Evolutionary conservation across 164 flowering plant species (phyloP).

Genomic region (Platanus orientalis): DNA sequence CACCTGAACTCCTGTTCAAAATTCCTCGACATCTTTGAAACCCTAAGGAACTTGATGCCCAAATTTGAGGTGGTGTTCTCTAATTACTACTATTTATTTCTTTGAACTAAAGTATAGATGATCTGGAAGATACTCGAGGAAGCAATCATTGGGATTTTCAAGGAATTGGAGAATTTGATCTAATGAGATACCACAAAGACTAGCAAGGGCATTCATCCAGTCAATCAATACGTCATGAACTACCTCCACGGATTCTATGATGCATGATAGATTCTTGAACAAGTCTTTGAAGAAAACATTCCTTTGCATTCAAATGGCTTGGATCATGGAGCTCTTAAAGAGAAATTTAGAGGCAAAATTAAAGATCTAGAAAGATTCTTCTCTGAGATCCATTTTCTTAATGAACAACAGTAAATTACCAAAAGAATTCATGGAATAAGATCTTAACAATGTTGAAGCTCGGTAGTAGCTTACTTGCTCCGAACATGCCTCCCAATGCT

Average conservation of each 20-base stretch:
- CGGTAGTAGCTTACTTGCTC: slow-evolving; percentile 31
- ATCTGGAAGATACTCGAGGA: slow-evolving; percentile 81
- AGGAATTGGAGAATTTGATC: slow-evolving; percentile 85
- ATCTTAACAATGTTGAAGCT: slow-evolving; percentile 47
- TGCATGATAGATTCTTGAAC: slow-evolving; percentile 60
- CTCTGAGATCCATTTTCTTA: slow-evolving; percentile 66
- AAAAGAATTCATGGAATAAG: slow-evolving; percentile 74
- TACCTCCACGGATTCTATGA: slow-evolving; percentile 78
- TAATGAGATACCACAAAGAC: slow-evolving; percentile 74
- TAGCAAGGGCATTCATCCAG: slow-evolving; percentile 85
- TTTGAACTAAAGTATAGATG: slow-evolving; percentile 61
- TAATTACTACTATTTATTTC: slow-evolving; percentile 50
- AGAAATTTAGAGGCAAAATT: slow-evolving; percentile 85
- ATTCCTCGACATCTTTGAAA: slow-evolving; percentile 75
- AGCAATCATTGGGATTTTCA: slow-evolving; percentile 74
- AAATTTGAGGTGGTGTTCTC: slow-evolving; percentile 68
- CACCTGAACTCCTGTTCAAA: slow-evolving; percentile 80
- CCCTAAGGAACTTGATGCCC: slow-evolving; percentile 74
- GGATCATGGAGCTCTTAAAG: slow-evolving; percentile 94
- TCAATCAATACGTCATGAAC: slow-evolving; percentile 93
- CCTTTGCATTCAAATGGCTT: slow-evolving; percentile 55
- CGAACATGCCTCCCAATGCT: slow-evolving; percentile 22
- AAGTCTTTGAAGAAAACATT: slow-evolving; percentile 56
- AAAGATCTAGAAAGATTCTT: slow-evolving; percentile 62
- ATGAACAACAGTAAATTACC: slow-evolving; percentile 86